Evolutionary conservation across 2,329 filamentous ascomycete species (phyloP).

Genomic region (Ophiostoma angusticollis): DNA sequence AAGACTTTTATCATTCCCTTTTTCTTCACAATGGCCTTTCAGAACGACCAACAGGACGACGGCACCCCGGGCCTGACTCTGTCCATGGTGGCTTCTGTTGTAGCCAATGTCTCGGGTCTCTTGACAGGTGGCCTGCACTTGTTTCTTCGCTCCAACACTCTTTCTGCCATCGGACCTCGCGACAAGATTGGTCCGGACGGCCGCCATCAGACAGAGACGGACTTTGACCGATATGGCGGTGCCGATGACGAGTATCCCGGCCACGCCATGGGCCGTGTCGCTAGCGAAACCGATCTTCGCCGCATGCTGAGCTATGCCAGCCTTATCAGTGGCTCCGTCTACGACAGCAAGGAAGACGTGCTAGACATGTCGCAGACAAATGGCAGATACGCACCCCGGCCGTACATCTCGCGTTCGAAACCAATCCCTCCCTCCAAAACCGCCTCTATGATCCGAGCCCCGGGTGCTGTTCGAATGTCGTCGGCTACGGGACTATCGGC

Average conservation of each 20-base stretch:
- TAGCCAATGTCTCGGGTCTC: constrained; percentile 52
- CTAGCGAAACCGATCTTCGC: constrained; percentile 17
- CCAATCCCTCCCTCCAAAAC: constrained; percentile 17
- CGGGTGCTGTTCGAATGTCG: constrained; percentile 21
- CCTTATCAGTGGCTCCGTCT: constrained; percentile 16
- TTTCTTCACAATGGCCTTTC: constrained; percentile 44
- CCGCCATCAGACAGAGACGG: constrained; percentile 30
- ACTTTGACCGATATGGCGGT: constrained; percentile 24
- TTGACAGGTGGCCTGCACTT: constrained; percentile 53
- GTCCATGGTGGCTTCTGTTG: constrained; percentile 51
- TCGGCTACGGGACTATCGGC: constrained; percentile 8
- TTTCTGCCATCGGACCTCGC: constrained; percentile 38
- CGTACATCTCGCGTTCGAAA: constrained; percentile 24
- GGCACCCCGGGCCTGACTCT: constrained; percentile 33
- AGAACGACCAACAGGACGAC: constrained; percentile 21
- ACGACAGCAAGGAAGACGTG: constrained; percentile 22
- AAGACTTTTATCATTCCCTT: constrained; percentile 50
- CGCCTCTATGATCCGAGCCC: constrained; percentile 11
- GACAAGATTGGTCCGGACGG: constrained; percentile 34
- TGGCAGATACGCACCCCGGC: constrained; percentile 1
- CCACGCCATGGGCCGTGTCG: constrained; percentile 23
- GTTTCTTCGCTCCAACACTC: constrained; percentile 51
- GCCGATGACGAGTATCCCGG: constrained; percentile 20
- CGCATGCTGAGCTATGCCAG: constrained; percentile 25
- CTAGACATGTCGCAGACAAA: constrained; percentile 16